Conservation (phyloP, 306 rosid genomes). For the Lathyrus aphaca region DNA sequence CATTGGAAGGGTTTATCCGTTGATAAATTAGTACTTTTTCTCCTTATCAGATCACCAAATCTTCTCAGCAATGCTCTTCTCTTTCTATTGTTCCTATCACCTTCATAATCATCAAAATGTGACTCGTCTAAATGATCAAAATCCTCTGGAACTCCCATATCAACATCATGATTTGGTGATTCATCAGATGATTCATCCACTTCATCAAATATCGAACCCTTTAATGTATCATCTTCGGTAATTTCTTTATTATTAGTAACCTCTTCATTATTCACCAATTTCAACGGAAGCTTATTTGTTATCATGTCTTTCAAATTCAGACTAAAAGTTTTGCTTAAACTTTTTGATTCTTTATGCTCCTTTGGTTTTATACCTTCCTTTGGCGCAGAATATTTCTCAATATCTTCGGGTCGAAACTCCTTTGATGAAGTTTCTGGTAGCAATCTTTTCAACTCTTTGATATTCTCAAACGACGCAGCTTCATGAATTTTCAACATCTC, state of each 20-base stretch:
- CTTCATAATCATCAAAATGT: conserved; percentile 52
- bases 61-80: conserved; percentile 75
- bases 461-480: conserved; percentile 66
- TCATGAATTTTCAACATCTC: conserved; percentile 64
- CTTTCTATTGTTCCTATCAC: conserved; percentile 63
- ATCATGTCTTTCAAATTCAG: conserved; percentile 48
- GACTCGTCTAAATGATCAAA: conserved; percentile 52
- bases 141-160: conserved; percentile 49
- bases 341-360: conserved; percentile 36
- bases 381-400: conserved; percentile 33
- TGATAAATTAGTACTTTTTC: conserved; percentile 40
- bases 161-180: conserved; percentile 44
- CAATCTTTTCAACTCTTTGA: conserved; percentile 64
- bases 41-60: conserved; percentile 81
- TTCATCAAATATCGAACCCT: conserved; percentile 67
- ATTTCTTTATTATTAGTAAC: conserved; percentile 33
- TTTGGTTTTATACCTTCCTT: conserved; percentile 49
- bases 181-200: conserved; percentile 52
- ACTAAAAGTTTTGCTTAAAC: conserved; percentile 49
- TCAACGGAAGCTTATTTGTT: conserved; percentile 33
- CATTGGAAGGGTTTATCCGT: conserved; percentile 43
- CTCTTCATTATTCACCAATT: conserved; percentile 42
- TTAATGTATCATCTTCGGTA: conserved; percentile 44
- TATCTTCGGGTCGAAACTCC: conserved; percentile 45
- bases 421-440: conserved; percentile 53